Percentiles rank a stretch among this genome's conserved stretches.
These are phyloP conservation scores for Gossypium raimondii DNA, from an alignment of 345 rosid genomes.

Conservation along the genomic window DNA sequence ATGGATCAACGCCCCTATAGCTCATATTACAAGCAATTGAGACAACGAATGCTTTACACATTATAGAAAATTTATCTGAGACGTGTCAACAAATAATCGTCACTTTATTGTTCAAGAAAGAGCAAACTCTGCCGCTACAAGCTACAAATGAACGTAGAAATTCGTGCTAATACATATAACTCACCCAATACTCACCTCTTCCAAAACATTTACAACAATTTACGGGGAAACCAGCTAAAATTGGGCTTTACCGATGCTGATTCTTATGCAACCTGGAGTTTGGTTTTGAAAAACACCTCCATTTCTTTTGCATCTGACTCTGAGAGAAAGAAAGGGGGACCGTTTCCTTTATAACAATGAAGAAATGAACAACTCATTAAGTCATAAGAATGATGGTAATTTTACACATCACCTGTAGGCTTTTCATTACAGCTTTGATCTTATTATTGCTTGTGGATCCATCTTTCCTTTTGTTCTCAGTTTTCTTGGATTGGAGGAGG, in stretches of 20 bases:
- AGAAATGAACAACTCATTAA: not conserved
- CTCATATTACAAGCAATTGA: too few relatives aligned
- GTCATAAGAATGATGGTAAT: not conserved
- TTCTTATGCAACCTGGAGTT: conserved; percentile 20
- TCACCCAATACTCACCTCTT: not conserved
- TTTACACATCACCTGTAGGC: conserved; percentile 27
- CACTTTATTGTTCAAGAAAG: too few relatives aligned
- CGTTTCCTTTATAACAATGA: conserved; percentile 1
- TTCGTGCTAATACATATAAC: not conserved
- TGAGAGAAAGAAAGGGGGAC: conserved; percentile 19
- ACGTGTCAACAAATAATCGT: too few relatives aligned
- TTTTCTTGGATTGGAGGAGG: conserved; percentile 24
- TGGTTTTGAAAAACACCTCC: conserved; percentile 24
- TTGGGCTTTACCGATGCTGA: conserved; percentile 9
- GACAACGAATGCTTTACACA: too few relatives aligned
- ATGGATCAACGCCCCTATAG: too few relatives aligned
- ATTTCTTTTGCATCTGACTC: conserved; percentile 33
- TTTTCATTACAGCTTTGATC: conserved; percentile 26
- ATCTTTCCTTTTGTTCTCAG: conserved; percentile 19
- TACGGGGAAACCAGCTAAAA: not conserved
- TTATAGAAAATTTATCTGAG: too few relatives aligned
- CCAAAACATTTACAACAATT: not conserved
- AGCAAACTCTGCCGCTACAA: not conserved
- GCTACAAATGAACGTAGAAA: conserved; percentile 16
- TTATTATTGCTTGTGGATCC: conserved; percentile 20